Base-by-base conservation (phyloP, 805 yeast genomes). In the Kodamaea kaohsiungensis region DNA sequence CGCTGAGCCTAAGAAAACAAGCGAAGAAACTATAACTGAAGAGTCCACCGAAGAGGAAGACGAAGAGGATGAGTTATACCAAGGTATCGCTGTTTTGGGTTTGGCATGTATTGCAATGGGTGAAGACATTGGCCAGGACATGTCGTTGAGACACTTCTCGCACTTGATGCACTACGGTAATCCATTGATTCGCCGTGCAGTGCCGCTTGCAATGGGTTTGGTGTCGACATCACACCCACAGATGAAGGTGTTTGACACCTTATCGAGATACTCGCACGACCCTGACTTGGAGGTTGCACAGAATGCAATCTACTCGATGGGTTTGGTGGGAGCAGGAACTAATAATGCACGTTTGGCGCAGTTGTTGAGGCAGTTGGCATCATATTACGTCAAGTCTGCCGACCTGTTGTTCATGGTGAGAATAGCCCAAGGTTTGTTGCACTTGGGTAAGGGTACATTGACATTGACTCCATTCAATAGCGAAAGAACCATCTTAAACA, bases 161-260 rank as follows among this genome's bases (percentile, higher is more conserved):
- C 99, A 95, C 72, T 80, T 95, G 70, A 91, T 95, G 96, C 99
- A 95, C 70, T 95, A 95, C 68, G 99, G 99, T 56, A 92, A 90
- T 63, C 85, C 95, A 18, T 81, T 89, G 56, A 89, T 95, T 56
- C 87, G 92, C 64, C 84, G 96, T 63, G 92, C 97, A 16, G 98
- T 95, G 46, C 99, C 99, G 35, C 80, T 95, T 61, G 98, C 99
- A n/a, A 89, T 95, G 92, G 98, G 97, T 50, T 82, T 95, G 56
- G 88, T 93, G 7, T 89, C 96, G 4, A 87, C 96, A 1, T 90
- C 97, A 1, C 88, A 91, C 70, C 97, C 99, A 9, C 95, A 92
- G 73, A 92, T 95, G 89, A 92, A 91, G 73, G 97, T 93, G 13
- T 95, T 91, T 67, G 99, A 95, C 70, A 92, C 98, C 0, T 79